Base-by-base conservation (phyloP, 768 basidiomycete genomes). In the Trametes cingulata region DNA sequence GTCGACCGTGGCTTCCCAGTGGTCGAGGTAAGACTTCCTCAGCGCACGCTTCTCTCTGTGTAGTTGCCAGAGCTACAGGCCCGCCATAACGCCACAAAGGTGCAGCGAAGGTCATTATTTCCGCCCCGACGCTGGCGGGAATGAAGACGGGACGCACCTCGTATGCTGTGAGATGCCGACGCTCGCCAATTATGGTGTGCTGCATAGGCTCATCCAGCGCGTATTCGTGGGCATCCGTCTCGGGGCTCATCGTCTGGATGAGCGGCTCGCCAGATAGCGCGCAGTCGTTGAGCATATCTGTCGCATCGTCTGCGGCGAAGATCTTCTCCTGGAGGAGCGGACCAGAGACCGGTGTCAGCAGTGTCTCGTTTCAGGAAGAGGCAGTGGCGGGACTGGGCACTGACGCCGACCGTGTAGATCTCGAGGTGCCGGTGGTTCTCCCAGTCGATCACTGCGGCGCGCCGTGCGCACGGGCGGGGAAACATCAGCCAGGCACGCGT, bases 381-480 rank as follows among this genome's bases (percentile, higher is more conserved):
- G 48, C 6, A 19, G 17, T 0, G 4, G 37, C 45, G 49, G 6
- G 43, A 8, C 39, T 22, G 57, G 43, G n/a, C 13, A 67, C 66
- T 35, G 25, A 71, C 70, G 39, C 59, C 65, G 43, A 59, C 69
- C 3, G 73, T 63, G 53, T 69, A 69, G 3, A 89, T 76, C 60
- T 82, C 80, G 6, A 63, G 58, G 66, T 87, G 84, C 24, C 84
- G 78, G 42, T 79, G 71, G 0, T 84, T 83, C 39, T 78, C 73
- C 89, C 89, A 93, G 55, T 89, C 83, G 53, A 92, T 78, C 20
- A 91, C 91, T 89, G 53, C 42, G 12, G 12, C n/a, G 35, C 29
- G 53, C 42, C 8, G 12, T 14, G 35, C 29, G 49, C 24, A 24
- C 45, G 48, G 27, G 37, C 52, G 58, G 35, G 42, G 12, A 6